Conservation (phyloP, 768 basidiomycete species). For the Termitomyces bulborhizus region DNA sequence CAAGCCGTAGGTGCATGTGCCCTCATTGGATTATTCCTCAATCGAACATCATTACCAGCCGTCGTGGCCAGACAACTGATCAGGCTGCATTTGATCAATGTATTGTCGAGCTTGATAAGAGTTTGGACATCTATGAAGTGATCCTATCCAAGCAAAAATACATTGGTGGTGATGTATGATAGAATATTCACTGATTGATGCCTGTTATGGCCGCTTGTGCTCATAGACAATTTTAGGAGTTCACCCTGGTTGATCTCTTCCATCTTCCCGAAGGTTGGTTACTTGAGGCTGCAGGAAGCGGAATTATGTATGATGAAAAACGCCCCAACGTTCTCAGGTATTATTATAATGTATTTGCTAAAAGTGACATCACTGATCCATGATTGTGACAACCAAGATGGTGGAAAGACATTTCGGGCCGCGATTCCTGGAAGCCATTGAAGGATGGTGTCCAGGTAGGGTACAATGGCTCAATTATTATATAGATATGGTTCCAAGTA, state of each 20-base stretch:
- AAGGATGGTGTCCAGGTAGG: conserved; percentile 13
- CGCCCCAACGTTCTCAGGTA: conserved; percentile 15
- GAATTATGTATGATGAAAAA: conserved; percentile 6
- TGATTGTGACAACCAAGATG: conserved; percentile 8
- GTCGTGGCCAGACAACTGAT: conserved; percentile 6
- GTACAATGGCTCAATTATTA: too few species aligned
- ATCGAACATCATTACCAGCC: background rate
- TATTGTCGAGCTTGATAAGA: conserved; percentile 24
- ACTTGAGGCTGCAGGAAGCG: conserved; percentile 12
- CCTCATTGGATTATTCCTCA: background rate
- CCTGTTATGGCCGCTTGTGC: background rate
- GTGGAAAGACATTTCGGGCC: conserved; percentile 17
- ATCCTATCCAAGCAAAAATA: conserved; percentile 51
- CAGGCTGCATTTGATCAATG: conserved; percentile 16
- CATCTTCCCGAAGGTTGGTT: conserved; percentile 15
- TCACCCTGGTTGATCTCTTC: conserved; percentile 16
- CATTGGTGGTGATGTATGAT: conserved; percentile 46
- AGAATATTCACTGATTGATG: background rate
- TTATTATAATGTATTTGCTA: background rate
- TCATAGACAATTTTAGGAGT: conserved; percentile 1
- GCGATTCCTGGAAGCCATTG: conserved; percentile 19
- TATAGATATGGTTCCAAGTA: too few species aligned
- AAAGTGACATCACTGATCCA: background rate
- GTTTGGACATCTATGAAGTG: conserved; percentile 45
- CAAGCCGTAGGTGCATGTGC: conserved; percentile 34